Conservation (phyloP, 306 rosid species). For the Fragaria nilgerrensis region DNA sequence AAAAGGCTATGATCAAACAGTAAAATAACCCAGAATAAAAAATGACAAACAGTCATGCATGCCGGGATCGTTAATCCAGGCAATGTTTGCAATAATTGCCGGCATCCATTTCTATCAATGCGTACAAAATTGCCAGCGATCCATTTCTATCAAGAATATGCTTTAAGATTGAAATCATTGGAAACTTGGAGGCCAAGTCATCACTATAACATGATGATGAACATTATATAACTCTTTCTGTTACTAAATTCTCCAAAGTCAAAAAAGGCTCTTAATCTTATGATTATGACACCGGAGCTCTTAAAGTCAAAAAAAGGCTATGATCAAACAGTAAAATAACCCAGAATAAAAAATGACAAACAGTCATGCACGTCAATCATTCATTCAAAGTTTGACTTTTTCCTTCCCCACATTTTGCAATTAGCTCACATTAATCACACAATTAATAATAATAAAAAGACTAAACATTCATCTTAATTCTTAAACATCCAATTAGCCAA, state of each 20-base stretch:
- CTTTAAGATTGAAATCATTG: neutral
- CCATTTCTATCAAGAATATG: neutral
- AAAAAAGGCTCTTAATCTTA: neutral
- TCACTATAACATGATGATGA: neutral
- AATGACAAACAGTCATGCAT: neutral
- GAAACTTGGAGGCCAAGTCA: neutral
- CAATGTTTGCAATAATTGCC: neutral
- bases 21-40: neutral
- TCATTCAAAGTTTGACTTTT: slow-evolving; percentile 14
- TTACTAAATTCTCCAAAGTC: neutral
- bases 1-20: neutral
- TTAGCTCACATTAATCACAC: neutral
- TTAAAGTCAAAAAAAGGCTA: neutral
- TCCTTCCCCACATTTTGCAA: neutral
- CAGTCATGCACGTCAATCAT: neutral
- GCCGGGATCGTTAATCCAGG: neutral
- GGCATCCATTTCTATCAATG: neutral
- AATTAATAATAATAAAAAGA: neutral
- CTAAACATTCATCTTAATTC: neutral
- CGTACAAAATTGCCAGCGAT: neutral
- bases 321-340: neutral
- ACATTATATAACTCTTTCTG: neutral
- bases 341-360: neutral
- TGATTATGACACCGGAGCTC: neutral
- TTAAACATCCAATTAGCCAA: neutral